Evolutionary conservation across 208 protist species (phyloP), one percentile per base, ranked within the genome.

Genomic region (Leishmania aethiopica): DNA sequence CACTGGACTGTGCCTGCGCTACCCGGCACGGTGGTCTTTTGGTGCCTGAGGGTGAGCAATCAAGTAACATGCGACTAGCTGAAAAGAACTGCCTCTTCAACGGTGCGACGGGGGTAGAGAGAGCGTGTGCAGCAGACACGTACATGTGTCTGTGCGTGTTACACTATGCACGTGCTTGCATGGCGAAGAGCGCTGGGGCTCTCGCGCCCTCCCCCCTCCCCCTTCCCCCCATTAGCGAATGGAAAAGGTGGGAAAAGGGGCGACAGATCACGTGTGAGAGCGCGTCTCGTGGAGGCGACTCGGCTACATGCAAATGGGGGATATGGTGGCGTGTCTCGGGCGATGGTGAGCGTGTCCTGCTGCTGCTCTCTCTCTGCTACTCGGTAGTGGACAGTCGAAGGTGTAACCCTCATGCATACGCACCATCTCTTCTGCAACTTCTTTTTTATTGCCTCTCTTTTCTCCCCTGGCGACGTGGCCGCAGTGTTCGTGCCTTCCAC

Each of bases 1-100:
- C 62, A 42, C 42, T 22, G 78, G 81, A 28, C 71, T 93, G 67
- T 87, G 89, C 35, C 75, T 93, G 19, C 88, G 89, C 15, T 89
- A 94, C 74, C 73, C 89, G 7, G 87, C 88, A 35, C 81, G 79
- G 71, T 95, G 92, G 92, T 95, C 92, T 37, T 91, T 95, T 86
- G 75, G 81, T 37, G 73, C 77, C 4, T 89, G 79, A 75, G 0
- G 59, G 81, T 53, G 75, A 60, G 37, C 42, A 6, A 11, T 49
- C 17, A n/a, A 40, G 67, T 32, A 15, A 15, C 40, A 51, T 28
- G 17, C 40, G 67, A 49, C 25, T n/a, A 28, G 22, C 40, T 13
- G 22, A 47, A 45, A 49, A 5, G 22, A 40, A 49, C 37, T 51
- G 67, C 67, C 15, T 17, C 67, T 49, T n/a, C 17, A 72, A n/a